Base-by-base conservation (phyloP, 2,329 filamentous ascomycete genomes). In the Sporothrix pseudoabietina region DNA sequence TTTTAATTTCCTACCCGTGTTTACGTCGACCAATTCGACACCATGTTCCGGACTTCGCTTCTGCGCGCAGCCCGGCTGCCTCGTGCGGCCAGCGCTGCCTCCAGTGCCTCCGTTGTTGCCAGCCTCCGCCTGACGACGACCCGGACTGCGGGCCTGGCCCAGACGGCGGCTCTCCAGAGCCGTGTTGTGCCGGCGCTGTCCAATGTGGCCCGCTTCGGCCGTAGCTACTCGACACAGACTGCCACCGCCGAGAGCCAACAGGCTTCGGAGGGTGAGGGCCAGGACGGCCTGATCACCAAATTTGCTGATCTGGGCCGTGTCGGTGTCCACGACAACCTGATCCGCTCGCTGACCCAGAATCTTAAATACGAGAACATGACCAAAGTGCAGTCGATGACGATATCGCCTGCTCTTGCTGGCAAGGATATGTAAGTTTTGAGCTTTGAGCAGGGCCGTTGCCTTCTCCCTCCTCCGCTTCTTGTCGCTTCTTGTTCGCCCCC, bases 291-390 rank as follows among this genome's bases (percentile, higher is more conserved):
- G 12, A 22, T 78, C 35, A 75, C 74, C 32, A 65, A 69, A 55
- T 89, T 89, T 76, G 76, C 75, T 12, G 84, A 87, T 1, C 81
- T 89, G 12, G 55, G 75, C 3, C 73, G 78, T 1, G 76, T 85
- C 22, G 86, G 85, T 44, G 87, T 97, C 57, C 85, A 94, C 79
- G 79, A 82, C 32, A 88, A 85, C 74, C 82, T 98, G 70, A 85
- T 97, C 75, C 79, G 85, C 4, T 87, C 91, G 35, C 90, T 99
- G 77, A 92, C 88, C 1, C 77, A 87, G 5, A 87, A 89, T 71
- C 92, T 98, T 90, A 84, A 87, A 39, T 91, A 98, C 77, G 87
- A 91, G 69, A 89, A 85, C 55, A 98, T 99, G 96, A 98, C 95
- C 30, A 92, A 96, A 30, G 95, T 99, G 16, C 96, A 99, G 82